Evolutionary conservation across 352 stramenopile species (phyloP).

Genomic region (Phytophthora macrochlamydospora): DNA sequence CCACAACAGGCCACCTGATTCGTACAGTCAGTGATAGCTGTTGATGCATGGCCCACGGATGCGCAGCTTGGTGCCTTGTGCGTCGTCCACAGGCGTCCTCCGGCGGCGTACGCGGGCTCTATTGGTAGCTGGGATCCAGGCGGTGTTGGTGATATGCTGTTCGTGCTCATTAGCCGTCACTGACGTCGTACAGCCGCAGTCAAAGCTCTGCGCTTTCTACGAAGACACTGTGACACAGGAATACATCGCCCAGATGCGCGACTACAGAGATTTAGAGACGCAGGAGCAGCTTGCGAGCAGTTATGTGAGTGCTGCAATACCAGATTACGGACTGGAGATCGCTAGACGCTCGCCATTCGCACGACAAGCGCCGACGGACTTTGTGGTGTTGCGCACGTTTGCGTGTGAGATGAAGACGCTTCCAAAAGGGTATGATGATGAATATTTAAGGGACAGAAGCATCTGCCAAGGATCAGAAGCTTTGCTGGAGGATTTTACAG

Average conservation of each 20-base stretch:
- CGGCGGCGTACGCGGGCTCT: not conserved
- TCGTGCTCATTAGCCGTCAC: conserved; percentile 1
- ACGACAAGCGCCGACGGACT: conserved; percentile 56
- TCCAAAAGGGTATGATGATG: not conserved
- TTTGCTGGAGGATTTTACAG: conserved; percentile 18
- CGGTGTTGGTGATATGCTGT: conserved; percentile 11
- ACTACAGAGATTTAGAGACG: conserved; percentile 29
- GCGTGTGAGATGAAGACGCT: conserved; percentile 28
- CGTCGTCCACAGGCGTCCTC: conserved; percentile 3
- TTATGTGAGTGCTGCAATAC: conserved; percentile 14
- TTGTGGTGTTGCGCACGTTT: conserved; percentile 62
- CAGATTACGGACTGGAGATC: conserved; percentile 34
- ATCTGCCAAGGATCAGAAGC: conserved; percentile 34
- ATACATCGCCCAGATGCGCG: conserved; percentile 45
- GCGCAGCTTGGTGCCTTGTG: conserved; percentile 12
- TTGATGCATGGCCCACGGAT: conserved; percentile 13
- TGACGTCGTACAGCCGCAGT: conserved; percentile 13
- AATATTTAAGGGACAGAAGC: not conserved
- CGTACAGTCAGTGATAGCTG: no score
- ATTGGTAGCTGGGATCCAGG: conserved; percentile 12
- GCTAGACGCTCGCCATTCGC: conserved; percentile 31
- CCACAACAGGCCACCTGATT: no score
- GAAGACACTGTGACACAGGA: conserved; percentile 34
- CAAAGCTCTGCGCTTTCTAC: conserved; percentile 42
- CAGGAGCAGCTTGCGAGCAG: conserved; percentile 45